Conservation (phyloP, 2,329 filamentous ascomycete genomes). For the Cephalotrichum gorgonifer region DNA sequence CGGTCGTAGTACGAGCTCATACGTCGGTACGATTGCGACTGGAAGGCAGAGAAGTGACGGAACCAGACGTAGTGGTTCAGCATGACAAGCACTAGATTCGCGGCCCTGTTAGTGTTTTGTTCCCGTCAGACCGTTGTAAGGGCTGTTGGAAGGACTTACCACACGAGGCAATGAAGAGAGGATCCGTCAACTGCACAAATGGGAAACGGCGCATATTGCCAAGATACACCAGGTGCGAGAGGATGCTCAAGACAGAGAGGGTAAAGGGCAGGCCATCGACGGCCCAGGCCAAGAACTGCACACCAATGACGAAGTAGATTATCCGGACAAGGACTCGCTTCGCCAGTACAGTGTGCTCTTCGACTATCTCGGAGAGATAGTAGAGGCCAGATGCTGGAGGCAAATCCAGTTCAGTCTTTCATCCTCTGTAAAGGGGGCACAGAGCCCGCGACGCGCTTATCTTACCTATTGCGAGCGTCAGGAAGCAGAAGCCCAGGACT, state of each 20-base stretch:
- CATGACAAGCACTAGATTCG: slow-evolving; percentile 60
- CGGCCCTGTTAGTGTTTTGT: background rate
- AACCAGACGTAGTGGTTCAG: slow-evolving; percentile 96
- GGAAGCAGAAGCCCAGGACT: slow-evolving; percentile 79
- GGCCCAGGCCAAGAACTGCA: slow-evolving; percentile 65
- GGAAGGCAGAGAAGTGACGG: slow-evolving; percentile 67
- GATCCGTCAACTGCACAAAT: slow-evolving; percentile 77
- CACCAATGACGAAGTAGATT: slow-evolving; percentile 69
- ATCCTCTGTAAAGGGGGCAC: background rate
- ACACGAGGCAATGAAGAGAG: slow-evolving; percentile 76
- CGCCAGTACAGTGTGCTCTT: slow-evolving; percentile 90
- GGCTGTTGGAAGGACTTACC: slow-evolving; percentile 36
- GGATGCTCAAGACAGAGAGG: slow-evolving; percentile 64
- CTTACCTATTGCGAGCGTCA: slow-evolving; percentile 85
- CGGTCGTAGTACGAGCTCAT: slow-evolving; percentile 52
- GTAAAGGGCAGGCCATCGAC: slow-evolving; percentile 78
- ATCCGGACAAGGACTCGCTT: slow-evolving; percentile 77
- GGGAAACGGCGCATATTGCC: slow-evolving; percentile 71
- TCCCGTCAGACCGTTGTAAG: background rate
- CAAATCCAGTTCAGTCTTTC: background rate
- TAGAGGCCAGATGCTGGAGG: slow-evolving; percentile 80
- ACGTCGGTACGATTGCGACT: slow-evolving; percentile 46
- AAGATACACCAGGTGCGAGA: slow-evolving; percentile 75
- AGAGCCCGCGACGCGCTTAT: slow-evolving; percentile 7
- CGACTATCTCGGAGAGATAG: slow-evolving; percentile 94